phyloP scores from a whole-genome alignment of 2,329 filamentous ascomycete species.

The Paecilomyces sp. region DNA sequence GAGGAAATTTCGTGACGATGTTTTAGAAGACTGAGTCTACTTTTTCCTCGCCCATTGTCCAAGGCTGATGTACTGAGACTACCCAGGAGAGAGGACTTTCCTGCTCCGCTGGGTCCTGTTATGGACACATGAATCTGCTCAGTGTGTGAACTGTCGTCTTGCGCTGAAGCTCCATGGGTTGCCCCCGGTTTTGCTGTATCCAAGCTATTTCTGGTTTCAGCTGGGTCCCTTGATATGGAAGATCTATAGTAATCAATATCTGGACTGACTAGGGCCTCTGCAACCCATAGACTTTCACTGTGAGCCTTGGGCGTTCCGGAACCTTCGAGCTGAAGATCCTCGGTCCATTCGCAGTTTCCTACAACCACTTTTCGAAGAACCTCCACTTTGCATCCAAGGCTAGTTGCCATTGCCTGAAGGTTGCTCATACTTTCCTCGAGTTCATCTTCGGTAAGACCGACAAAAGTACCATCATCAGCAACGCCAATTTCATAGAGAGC shows the following conservation, averaged over 20 bases:
- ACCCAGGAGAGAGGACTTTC: slow-evolving; percentile 85
- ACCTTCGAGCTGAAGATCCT: slow-evolving; percentile 15
- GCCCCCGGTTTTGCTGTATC: background rate
- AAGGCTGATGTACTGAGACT: slow-evolving; percentile 80
- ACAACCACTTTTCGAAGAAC: slow-evolving; percentile 76
- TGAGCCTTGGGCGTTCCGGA: slow-evolving; percentile 18
- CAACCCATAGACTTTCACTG: slow-evolving; percentile 67
- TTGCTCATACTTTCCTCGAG: slow-evolving; percentile 85
- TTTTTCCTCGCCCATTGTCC: slow-evolving; percentile 89
- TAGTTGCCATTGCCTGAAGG: slow-evolving; percentile 83
- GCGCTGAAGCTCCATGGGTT: slow-evolving; percentile 4
- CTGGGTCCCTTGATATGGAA: slow-evolving; percentile 5
- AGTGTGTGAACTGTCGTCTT: slow-evolving; percentile 42
- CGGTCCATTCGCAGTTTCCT: slow-evolving; percentile 63
- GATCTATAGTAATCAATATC: slow-evolving; percentile 45
- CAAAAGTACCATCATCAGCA: slow-evolving; percentile 83
- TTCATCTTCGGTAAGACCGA: slow-evolving; percentile 83
- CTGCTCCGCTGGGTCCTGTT: slow-evolving; percentile 80
- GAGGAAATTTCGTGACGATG: slow-evolving; percentile 90
- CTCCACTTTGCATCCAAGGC: slow-evolving; percentile 77
- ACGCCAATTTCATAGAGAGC: slow-evolving; percentile 96
- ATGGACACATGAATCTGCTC: slow-evolving; percentile 81
- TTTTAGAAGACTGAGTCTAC: slow-evolving; percentile 77
- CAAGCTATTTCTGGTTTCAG: background rate
- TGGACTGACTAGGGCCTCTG: slow-evolving; percentile 82